Percentiles rank a stretch among this genome's conserved stretches.
These are phyloP conservation scores for Jasminum sambac DNA, from an alignment of 257 asterid genomes.

Conservation along the genomic window DNA sequence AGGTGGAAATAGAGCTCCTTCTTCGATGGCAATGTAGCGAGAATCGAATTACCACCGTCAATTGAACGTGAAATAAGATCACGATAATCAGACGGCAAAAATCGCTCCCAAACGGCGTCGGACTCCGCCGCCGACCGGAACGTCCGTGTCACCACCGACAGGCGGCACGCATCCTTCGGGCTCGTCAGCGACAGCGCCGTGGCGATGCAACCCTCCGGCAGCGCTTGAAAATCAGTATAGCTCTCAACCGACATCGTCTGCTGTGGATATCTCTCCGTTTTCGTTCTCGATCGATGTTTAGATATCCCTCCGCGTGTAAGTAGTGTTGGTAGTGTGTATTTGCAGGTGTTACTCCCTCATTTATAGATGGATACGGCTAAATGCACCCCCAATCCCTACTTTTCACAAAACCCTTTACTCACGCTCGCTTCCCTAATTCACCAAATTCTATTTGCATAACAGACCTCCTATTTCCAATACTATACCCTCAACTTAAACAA, in stretches of 20 bases:
- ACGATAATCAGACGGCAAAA: slow-evolving; percentile 68
- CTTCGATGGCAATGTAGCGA: slow-evolving; percentile 36
- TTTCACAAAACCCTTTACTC: too few species aligned
- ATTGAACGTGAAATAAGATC: slow-evolving; percentile 45
- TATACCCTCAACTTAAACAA: too few species aligned
- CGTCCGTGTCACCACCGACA: slow-evolving; percentile 49
- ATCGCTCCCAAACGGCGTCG: slow-evolving; percentile 74
- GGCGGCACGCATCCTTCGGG: slow-evolving; percentile 73
- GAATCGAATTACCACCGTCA: slow-evolving; percentile 31
- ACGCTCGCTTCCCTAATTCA: too few species aligned
- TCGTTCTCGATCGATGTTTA: neutral
- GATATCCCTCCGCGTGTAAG: too few species aligned
- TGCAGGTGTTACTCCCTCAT: too few species aligned
- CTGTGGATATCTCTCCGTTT: too few species aligned
- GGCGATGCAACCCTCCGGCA: slow-evolving; percentile 84
- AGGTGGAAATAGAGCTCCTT: slow-evolving; percentile 68
- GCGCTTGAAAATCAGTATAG: slow-evolving; percentile 31
- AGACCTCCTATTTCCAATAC: too few species aligned
- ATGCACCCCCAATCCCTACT: too few species aligned
- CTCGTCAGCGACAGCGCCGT: slow-evolving; percentile 59
- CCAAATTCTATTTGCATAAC: too few species aligned
- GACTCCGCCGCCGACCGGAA: slow-evolving; percentile 70
- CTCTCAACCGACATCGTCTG: slow-evolving; percentile 50
- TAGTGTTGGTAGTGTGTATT: too few species aligned
- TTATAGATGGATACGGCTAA: too few species aligned